Base-by-base conservation (phyloP, 805 yeast species). In the Aciculoconidium aculeatum region DNA sequence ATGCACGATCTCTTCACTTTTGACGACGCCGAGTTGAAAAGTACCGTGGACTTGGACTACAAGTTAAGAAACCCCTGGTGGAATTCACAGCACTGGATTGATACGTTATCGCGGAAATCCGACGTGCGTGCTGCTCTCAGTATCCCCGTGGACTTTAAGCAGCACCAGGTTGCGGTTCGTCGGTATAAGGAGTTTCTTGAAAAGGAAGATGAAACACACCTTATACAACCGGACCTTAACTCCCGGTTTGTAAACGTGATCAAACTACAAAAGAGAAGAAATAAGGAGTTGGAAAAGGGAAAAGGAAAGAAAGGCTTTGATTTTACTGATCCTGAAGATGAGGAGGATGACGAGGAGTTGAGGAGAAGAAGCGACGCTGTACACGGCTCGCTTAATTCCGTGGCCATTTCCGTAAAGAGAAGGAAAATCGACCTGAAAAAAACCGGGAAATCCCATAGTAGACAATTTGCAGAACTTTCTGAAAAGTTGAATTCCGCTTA, bases 1-100 rank as follows among this genome's bases (percentile, higher is more conserved):
- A 76, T 68, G 1, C 88, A 80, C 47, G 75, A 72, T 32, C 57
- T 72, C 24, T 63, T 58, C 23, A 26, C 23, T 11, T 31, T 45
- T n/a, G 51, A 44, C 16, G 53, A 51, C 34, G 58, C 53, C 11
- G 49, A 52, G 11, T 30, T 30, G 13, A 25, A 51, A 16, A 39
- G 37, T n/a, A 28, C 55, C 19, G 41, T 61, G 25, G 55, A 58
- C 27, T 39, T 44, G 14, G 65, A 61, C 36, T 55, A 57, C 34
- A 53, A 53, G 26, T 47, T 54, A 31, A 49, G 57, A 17, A 47
- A 39, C 25, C 69, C 70, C 8, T 65, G 69, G 69, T 65, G 70
- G 70, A 62, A 49, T 34, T 25, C 29, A 7, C 23, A 11, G 21
- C 21, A 26, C 9, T 31, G 34, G 34, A 17, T 22, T 9, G 17